phyloP scores from a whole-genome alignment of 257 asterid genomes.

The Penstemon newberryi region DNA sequence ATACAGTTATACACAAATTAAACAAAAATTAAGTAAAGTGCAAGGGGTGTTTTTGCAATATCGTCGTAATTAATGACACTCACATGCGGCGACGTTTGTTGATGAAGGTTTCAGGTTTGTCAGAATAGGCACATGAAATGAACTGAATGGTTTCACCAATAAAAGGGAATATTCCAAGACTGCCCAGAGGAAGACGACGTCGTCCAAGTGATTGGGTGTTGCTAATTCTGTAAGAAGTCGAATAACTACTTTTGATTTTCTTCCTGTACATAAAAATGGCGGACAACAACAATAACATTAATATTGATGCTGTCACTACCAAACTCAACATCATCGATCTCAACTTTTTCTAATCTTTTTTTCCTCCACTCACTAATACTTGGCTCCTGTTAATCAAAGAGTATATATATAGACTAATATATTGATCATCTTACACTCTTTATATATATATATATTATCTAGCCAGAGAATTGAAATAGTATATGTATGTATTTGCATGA shows the following conservation, averaged over 20 bases:
- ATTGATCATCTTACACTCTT: too few species aligned
- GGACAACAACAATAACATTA: slow-evolving; percentile 28
- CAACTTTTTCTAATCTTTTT: background rate
- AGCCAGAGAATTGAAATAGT: background rate
- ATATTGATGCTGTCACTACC: slow-evolving; percentile 28
- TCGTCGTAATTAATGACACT: slow-evolving; percentile 15
- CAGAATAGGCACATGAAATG: slow-evolving; percentile 77
- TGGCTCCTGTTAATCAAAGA: background rate
- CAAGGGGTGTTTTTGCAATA: too few species aligned
- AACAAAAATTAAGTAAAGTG: background rate
- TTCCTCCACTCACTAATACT: background rate
- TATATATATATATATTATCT: too few species aligned
- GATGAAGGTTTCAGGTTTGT: slow-evolving; percentile 70
- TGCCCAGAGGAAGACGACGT: slow-evolving; percentile 55
- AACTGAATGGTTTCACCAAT: slow-evolving; percentile 85
- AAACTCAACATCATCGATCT: slow-evolving; percentile 33
- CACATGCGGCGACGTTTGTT: slow-evolving; percentile 69
- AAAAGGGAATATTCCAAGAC: slow-evolving; percentile 73
- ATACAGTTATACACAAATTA: background rate
- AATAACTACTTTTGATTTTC: slow-evolving; percentile 23
- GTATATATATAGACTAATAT: background rate
- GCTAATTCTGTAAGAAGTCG: slow-evolving; percentile 19
- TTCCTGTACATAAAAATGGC: slow-evolving; percentile 32
- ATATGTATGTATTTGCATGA: background rate
- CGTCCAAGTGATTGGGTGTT: slow-evolving; percentile 19